Evolutionary conservation across 805 yeast species (phyloP), one percentile per base, ranked within the genome.

Genomic region (Priceomyces fermenticarens): DNA sequence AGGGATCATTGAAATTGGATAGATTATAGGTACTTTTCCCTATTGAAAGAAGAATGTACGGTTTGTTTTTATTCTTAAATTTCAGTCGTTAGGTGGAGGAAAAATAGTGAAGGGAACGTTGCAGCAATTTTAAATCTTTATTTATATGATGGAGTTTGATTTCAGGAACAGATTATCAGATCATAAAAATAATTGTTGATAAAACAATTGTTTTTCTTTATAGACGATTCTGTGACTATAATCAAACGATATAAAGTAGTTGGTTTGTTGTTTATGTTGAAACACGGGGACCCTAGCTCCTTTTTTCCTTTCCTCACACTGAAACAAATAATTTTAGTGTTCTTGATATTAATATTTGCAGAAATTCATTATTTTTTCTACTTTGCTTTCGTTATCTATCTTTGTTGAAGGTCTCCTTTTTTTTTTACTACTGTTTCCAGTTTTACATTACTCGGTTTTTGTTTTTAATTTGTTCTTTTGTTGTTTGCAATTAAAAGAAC

Each of bases 1-100:
- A 15, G n/a, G 17, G 27, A 23, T 35, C 38, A 30, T 26, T 35
- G 8, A 30, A 35, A 28, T n/a, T 25, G 12, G 38, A 25, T 35
- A 35, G 38, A 35, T 25, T 12, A 25, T 35, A 35, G 30, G 20
- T 35, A 9, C 15, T 16, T 12, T 35, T 25, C 16, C 14, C 25
- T 35, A 35, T 26, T 17, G 38, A 35, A 35, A 35, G 38, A 35
- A 35, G 38, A 35, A 25, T 35, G 38, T 35, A 35, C n/a, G 38
- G 30, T 35, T 35, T 35, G 38, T 35, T 35, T 29, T 35, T 25
- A 27, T 9, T 12, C n/a, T 9, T 25, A n/a, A 35, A 26, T 14
- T 25, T 35, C 20, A 16, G 30, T 26, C 23, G 38, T 8, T 11
- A 11, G 27, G 27, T n/a, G n/a, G 30, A 16, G 38, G 16, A 26